A percentile compares a stretch with the other conserved stretches of the same genome.
These are phyloP conservation scores for Pyrus pyrifolia DNA, from an alignment of 306 rosid species.

Conservation along the genomic window DNA sequence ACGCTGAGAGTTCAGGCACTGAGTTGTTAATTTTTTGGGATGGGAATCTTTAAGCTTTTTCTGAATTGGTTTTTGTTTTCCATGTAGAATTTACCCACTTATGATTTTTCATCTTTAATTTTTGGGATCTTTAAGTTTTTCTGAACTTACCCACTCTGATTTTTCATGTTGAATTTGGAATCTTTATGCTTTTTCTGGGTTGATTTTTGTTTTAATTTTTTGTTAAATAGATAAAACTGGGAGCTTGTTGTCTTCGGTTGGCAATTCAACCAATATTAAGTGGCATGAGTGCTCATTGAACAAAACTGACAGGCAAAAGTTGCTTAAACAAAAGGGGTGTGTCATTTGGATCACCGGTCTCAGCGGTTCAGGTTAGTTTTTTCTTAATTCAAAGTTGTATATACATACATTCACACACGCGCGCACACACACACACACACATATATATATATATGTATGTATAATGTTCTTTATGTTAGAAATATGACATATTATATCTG, in stretches of 20 bases:
- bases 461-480: not conserved
- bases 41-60: not conserved
- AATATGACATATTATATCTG: not conserved
- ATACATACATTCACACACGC: not conserved
- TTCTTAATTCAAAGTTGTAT: constrained; percentile 2
- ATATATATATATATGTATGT: not conserved
- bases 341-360: constrained; percentile 79
- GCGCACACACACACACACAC: not conserved
- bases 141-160: not conserved
- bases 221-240: constrained; percentile 31
- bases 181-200: not conserved
- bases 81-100: not conserved
- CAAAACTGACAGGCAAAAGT: constrained; percentile 42
- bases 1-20: constrained; percentile 29
- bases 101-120: not conserved
- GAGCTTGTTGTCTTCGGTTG: constrained; percentile 36
- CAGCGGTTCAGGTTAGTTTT: constrained; percentile 61
- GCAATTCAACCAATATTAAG: constrained; percentile 56
- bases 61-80: not conserved
- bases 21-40: not conserved
- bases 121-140: not conserved
- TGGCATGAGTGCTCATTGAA: constrained; percentile 63
- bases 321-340: constrained; percentile 65
- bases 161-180: not conserved
- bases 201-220: not conserved